Evolutionary conservation across 2,329 filamentous ascomycete species (phyloP).

Genomic region (Epichloe amarillans): DNA sequence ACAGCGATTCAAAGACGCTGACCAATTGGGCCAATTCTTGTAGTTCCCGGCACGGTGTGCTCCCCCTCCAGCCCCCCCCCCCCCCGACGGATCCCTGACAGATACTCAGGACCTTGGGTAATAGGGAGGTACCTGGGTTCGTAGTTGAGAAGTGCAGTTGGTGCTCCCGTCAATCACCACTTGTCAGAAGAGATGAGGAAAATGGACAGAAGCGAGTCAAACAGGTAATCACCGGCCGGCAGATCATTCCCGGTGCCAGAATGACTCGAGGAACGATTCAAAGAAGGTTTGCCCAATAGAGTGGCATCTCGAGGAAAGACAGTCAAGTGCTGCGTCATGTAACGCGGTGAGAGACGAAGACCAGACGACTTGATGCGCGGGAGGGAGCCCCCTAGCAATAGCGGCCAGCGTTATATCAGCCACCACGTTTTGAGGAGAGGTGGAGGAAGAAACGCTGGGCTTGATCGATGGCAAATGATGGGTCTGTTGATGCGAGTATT

Average conservation of each 20-base stretch:
- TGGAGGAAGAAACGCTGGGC: not conserved
- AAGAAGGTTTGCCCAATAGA: no score
- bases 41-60: not conserved
- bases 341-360: not conserved
- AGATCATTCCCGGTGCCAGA: not conserved
- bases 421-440: not conserved
- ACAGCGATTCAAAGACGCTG: not conserved
- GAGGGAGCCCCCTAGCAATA: not conserved
- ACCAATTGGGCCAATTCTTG: conserved; percentile 1
- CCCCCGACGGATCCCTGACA: not conserved
- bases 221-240: not conserved
- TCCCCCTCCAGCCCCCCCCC: not conserved
- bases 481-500: not conserved
- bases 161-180: not conserved
- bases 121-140: not conserved
- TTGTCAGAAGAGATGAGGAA: not conserved
- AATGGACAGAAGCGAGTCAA: not conserved
- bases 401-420: not conserved
- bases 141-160: not conserved
- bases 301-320: no score
- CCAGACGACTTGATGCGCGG: not conserved
- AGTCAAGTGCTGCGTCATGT: no score
- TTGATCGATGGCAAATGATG: not conserved
- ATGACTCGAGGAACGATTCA: not conserved
- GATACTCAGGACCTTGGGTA: not conserved